Evolutionary conservation across 1,284 basidiomycete genomes (phyloP).

Genomic region (Irpex lacteus): DNA sequence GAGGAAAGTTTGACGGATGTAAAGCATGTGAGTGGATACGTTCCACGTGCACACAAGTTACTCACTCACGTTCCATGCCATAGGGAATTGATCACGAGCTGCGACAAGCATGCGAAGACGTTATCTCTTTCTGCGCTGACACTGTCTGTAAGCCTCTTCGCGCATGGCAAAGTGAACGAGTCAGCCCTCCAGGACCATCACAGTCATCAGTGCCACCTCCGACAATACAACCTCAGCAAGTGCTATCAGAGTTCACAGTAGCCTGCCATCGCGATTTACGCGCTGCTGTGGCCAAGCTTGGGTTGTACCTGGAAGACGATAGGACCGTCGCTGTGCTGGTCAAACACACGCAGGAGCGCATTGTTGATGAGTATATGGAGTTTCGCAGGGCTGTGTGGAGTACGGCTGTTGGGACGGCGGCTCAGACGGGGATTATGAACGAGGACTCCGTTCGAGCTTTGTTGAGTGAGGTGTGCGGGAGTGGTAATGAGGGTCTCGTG

Average conservation of each 20-base stretch:
- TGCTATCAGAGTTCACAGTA: conserved; percentile 53
- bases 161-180: conserved; percentile 50
- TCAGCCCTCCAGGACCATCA: conserved; percentile 32
- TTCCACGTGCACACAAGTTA: not conserved
- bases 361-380: conserved; percentile 69
- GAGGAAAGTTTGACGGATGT: conserved; percentile 59
- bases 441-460: conserved; percentile 35
- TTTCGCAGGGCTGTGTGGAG: conserved; percentile 54
- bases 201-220: conserved; percentile 46
- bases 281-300: conserved; percentile 50
- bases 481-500: conserved; percentile 6
- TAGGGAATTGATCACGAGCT: conserved; percentile 85
- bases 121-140: conserved; percentile 66
- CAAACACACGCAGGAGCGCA: conserved; percentile 71
- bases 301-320: conserved; percentile 77
- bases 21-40: conserved; percentile 50
- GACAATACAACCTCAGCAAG: conserved; percentile 24
- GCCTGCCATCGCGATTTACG: conserved; percentile 58
- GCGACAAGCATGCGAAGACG: conserved; percentile 77
- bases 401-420: conserved; percentile 31
- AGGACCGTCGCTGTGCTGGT: conserved; percentile 76
- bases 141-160: conserved; percentile 52
- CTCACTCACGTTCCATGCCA: conserved; percentile 1
- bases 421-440: conserved; percentile 27
- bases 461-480: conserved; percentile 29